phyloP scores from a whole-genome alignment of 129 eudicot species.

The Artemisia annua region DNA sequence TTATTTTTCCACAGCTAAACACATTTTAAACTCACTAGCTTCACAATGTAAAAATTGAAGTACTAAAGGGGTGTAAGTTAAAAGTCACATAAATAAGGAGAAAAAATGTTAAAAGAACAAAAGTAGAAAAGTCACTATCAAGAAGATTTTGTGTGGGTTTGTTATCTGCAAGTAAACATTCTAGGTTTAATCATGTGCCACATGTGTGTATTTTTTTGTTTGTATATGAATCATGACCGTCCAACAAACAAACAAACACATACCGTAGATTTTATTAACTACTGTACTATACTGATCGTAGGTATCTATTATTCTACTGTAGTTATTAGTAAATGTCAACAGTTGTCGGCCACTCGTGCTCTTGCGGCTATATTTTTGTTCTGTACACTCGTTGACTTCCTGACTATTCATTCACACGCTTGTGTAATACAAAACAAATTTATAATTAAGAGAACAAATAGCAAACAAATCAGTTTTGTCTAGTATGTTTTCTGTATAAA shows the following conservation, averaged over 20 bases:
- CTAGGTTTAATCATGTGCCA: constrained; percentile 29
- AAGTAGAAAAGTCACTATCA: constrained; percentile 27
- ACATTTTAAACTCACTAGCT: background rate
- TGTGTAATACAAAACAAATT: background rate
- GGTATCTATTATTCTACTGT: constrained; percentile 2
- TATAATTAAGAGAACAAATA: too few relatives aligned
- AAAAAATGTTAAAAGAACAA: background rate
- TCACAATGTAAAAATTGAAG: too few relatives aligned
- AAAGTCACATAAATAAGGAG: background rate
- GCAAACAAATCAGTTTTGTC: too few relatives aligned
- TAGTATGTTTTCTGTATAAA: too few relatives aligned
- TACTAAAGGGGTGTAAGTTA: background rate
- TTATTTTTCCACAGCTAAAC: too few relatives aligned
- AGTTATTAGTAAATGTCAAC: background rate
- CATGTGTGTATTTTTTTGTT: constrained; percentile 29
- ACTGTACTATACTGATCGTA: constrained; percentile 3
- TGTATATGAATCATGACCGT: constrained; percentile 29
- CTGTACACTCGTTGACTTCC: constrained; percentile 33
- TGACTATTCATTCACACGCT: constrained; percentile 27
- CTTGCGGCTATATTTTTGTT: constrained; percentile 25
- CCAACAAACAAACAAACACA: constrained; percentile 10
- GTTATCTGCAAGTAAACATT: constrained; percentile 39
- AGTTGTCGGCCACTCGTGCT: constrained; percentile 45
- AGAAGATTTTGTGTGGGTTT: constrained; percentile 27
- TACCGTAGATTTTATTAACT: constrained; percentile 17